phyloP scores from a whole-genome alignment of 345 rosid genomes.

The Ceriops tagal region DNA sequence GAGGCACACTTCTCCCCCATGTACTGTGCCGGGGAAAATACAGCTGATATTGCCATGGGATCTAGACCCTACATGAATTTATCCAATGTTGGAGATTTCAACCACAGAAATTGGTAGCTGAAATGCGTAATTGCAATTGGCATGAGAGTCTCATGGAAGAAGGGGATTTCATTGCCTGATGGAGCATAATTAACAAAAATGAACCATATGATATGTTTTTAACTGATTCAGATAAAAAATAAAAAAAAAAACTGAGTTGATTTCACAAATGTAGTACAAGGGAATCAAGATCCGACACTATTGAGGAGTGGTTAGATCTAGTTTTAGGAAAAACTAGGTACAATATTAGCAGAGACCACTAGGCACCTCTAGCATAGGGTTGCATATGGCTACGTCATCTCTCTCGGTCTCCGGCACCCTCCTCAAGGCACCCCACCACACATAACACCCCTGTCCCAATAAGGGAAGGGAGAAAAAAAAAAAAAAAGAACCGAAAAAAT shows the following conservation, averaged over 20 bases:
- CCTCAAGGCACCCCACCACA: too few species aligned
- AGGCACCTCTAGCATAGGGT: not conserved
- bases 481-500: not conserved
- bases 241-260: not conserved
- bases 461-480: too few species aligned
- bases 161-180: too few species aligned
- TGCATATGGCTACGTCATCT: not conserved
- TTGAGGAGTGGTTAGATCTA: conserved; percentile 32
- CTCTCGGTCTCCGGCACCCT: not conserved
- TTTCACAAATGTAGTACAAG: not conserved
- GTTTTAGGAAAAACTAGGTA: conserved; percentile 16
- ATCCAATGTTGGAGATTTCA: conserved; percentile 8
- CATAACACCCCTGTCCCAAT: not conserved
- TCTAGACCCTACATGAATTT: conserved; percentile 69
- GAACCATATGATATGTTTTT: too few species aligned
- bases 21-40: conserved; percentile 75
- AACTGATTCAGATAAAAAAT: not conserved
- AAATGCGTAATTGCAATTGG: too few species aligned
- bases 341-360: not conserved
- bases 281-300: conserved; percentile 38
- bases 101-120: not conserved
- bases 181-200: too few species aligned
- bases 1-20: conserved; percentile 74
- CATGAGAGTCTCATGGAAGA: too few species aligned
- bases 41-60: conserved; percentile 74